Percentiles rank a stretch among this genome's conserved stretches.
These are phyloP conservation scores for Pisolithus microcarpus DNA, from an alignment of 768 basidiomycete species.

Conservation along the genomic window DNA sequence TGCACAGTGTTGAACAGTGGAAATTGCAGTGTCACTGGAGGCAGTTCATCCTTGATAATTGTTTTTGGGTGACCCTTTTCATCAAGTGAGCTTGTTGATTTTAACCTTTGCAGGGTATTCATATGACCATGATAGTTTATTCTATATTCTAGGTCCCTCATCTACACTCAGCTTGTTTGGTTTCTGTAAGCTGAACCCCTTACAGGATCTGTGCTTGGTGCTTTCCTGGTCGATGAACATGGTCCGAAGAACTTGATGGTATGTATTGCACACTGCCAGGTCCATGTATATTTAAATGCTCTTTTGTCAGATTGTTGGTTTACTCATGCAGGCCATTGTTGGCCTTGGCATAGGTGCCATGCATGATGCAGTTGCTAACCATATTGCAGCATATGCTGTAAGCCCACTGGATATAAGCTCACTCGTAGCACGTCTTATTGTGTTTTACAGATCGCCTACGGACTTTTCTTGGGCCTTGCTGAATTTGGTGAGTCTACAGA, in stretches of 20 bases:
- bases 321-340: slow-evolving; percentile 59
- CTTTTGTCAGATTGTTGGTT: slow-evolving; percentile 49
- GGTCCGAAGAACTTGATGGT: slow-evolving; percentile 77
- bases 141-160: slow-evolving; percentile 51
- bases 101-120: slow-evolving; percentile 47
- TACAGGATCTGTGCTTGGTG: slow-evolving; percentile 56
- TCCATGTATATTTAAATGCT: neutral
- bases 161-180: neutral
- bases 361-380: slow-evolving; percentile 52
- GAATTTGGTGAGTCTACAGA: slow-evolving; percentile 53
- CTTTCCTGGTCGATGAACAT: slow-evolving; percentile 67
- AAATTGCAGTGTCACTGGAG: slow-evolving; percentile 49
- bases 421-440: neutral
- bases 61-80: slow-evolving; percentile 77
- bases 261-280: neutral
- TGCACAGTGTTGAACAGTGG: neutral
- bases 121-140: slow-evolving; percentile 63
- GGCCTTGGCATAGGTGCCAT: slow-evolving; percentile 89
- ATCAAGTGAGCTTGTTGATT: slow-evolving; percentile 54
- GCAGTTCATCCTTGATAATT: slow-evolving; percentile 41
- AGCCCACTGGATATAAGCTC: slow-evolving; percentile 12
- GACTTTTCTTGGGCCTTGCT: slow-evolving; percentile 84
- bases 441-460: slow-evolving; percentile 62
- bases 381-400: slow-evolving; percentile 70
- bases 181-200: slow-evolving; percentile 3